phyloP scores from a whole-genome alignment of 345 rosid species.

The Euphorbia lathyris region DNA sequence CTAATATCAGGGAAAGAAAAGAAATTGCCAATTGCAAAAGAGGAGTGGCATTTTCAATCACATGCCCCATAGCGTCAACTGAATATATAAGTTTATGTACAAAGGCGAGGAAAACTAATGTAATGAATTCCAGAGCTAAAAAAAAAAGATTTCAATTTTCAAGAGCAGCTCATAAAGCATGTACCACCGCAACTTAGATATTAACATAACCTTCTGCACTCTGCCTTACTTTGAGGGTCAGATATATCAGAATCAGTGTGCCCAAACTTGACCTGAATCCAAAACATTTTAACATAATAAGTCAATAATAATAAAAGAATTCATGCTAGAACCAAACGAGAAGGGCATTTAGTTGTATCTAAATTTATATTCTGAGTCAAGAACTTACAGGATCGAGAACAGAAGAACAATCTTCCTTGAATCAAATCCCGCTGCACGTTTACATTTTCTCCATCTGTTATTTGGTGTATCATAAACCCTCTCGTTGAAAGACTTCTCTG shows the following conservation, averaged over 20 bases:
- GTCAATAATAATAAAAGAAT: conserved; percentile 1
- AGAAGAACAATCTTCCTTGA: conserved; percentile 79
- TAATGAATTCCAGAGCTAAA: neutral
- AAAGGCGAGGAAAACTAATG: conserved; percentile 12
- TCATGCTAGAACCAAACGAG: neutral
- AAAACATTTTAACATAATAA: neutral
- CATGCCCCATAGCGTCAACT: neutral
- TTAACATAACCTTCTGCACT: conserved; percentile 44
- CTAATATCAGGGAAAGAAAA: no score
- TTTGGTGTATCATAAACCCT: conserved; percentile 59
- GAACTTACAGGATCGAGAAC: conserved; percentile 83
- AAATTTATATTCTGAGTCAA: conserved; percentile 12
- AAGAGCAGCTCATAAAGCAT: conserved; percentile 11
- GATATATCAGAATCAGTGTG: conserved; percentile 74
- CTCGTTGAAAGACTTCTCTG: conserved; percentile 62
- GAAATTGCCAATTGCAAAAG: neutral
- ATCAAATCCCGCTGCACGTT: conserved; percentile 79
- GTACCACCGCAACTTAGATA: conserved; percentile 24
- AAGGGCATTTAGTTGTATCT: neutral
- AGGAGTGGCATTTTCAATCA: neutral
- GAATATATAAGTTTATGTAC: conserved; percentile 20
- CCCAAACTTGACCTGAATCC: conserved; percentile 83
- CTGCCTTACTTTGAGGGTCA: conserved; percentile 76
- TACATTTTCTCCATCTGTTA: conserved; percentile 86
- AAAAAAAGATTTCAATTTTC: conserved; percentile 6